A percentile compares a stretch with the other conserved stretches of the same genome.
Conservation (phyloP, 2,329 filamentous ascomycete species). For the Fusarium veterinarium region DNA sequence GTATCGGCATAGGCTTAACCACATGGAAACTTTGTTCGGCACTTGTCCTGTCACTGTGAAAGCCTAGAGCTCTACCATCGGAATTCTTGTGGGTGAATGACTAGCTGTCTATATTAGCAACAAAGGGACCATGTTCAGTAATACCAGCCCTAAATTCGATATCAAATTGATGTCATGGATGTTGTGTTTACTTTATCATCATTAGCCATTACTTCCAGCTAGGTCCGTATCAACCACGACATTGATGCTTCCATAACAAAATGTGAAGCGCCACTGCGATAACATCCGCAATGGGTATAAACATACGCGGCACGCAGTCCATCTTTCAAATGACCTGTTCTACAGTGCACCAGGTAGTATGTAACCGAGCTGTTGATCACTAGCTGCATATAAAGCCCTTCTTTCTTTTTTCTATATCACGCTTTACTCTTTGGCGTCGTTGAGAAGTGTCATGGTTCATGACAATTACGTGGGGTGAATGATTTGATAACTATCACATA, state of each 20-base stretch:
- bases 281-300: background rate
- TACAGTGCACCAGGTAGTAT: background rate
- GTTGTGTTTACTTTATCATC: background rate
- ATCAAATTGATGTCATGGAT: background rate
- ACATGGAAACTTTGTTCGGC: conserved; percentile 32
- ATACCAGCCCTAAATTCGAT: background rate
- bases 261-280: conserved; percentile 11
- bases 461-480: conserved; percentile 15
- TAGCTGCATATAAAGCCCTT: conserved; percentile 9
- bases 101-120: background rate
- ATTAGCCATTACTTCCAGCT: background rate
- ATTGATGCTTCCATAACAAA: background rate
- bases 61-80: background rate
- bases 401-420: background rate
- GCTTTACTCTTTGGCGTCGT: conserved; percentile 3
- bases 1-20: conserved; percentile 28
- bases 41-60: conserved; percentile 24
- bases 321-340: background rate
- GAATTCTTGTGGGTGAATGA: background rate
- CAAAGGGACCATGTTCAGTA: background rate
- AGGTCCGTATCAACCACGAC: background rate
- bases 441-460: conserved; percentile 18
- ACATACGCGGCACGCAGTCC: background rate
- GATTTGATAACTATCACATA: background rate
- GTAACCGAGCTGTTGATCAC: background rate